Evolutionary conservation across 1,284 basidiomycete genomes (phyloP).

Genomic region (Leccinum holopus): DNA sequence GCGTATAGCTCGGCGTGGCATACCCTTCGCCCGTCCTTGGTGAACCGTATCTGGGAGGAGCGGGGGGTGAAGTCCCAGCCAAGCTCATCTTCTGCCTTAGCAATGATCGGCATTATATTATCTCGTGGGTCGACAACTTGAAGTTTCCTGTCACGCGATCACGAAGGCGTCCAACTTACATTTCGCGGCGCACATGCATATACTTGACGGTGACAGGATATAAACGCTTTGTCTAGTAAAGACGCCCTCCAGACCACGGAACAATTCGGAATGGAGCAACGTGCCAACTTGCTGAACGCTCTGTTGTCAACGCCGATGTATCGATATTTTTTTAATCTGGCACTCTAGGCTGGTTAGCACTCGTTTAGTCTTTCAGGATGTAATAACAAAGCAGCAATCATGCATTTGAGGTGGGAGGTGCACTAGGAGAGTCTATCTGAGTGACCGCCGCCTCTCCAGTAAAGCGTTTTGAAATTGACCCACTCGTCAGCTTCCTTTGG

Average conservation of each 20-base stretch:
- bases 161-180: slow-evolving; percentile 35
- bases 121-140: slow-evolving; percentile 31
- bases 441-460: slow-evolving; percentile 24
- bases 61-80: not conserved
- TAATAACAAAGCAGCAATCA: slow-evolving; percentile 14
- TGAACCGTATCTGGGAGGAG: slow-evolving; percentile 15
- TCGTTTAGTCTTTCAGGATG: slow-evolving; percentile 11
- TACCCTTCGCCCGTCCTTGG: slow-evolving; percentile 19
- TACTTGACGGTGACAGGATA: slow-evolving; percentile 18
- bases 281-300: slow-evolving; percentile 21
- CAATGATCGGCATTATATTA: slow-evolving; percentile 20
- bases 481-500: slow-evolving; percentile 29
- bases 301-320: not conserved
- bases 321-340: not conserved
- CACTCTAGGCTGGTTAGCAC: slow-evolving; percentile 15
- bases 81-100: slow-evolving; percentile 10
- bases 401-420: slow-evolving; percentile 13
- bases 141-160: slow-evolving; percentile 22
- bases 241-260: slow-evolving; percentile 4
- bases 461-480: slow-evolving; percentile 31
- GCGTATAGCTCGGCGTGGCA: slow-evolving; percentile 23
- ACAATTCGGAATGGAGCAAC: slow-evolving; percentile 26
- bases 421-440: slow-evolving; percentile 15
- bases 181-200: slow-evolving; percentile 23
- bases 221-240: slow-evolving; percentile 23